Percentiles rank a stretch among this genome's conserved stretches.
Evolutionary conservation across 331 rosid genomes (phyloP).

Genomic region (Rosa hybrid): DNA sequence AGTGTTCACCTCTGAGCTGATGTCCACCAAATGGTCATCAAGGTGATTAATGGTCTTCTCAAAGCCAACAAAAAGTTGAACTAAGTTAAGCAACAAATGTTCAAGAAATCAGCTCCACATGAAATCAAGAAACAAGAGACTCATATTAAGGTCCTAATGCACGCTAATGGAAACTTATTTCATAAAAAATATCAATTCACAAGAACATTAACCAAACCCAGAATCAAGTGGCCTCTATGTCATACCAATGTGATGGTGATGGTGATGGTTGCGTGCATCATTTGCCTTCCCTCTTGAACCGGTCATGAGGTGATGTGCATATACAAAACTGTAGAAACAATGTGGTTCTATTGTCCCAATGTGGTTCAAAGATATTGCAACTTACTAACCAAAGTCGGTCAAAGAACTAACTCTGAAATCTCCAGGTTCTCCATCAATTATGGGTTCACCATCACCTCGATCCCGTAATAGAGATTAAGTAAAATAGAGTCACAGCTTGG

Average conservation of each 20-base stretch:
- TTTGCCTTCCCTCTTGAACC: constrained; percentile 79
- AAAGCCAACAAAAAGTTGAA: constrained; percentile 95
- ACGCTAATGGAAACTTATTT: no score
- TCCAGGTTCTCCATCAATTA: constrained; percentile 90
- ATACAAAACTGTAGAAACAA: constrained; percentile 73
- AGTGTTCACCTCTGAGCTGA: constrained; percentile 65
- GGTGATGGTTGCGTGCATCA: constrained; percentile 81
- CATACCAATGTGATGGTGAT: constrained; percentile 86
- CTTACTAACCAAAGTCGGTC: constrained; percentile 16
- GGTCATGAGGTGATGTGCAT: constrained; percentile 79
- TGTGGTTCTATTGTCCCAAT: constrained; percentile 27
- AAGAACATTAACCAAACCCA: not conserved
- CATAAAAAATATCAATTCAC: no score
- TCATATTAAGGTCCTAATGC: no score
- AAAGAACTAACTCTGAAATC: constrained; percentile 73
- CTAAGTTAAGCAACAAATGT: constrained; percentile 28
- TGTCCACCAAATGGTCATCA: constrained; percentile 80
- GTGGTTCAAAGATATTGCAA: constrained; percentile 20
- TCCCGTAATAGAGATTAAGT: constrained; percentile 40
- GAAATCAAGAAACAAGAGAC: no score
- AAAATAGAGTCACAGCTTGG: no score
- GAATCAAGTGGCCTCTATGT: not conserved
- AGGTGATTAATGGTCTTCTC: constrained; percentile 86
- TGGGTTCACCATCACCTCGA: constrained; percentile 95
- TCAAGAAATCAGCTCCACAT: no score